These are phyloP conservation scores for Colletotrichum cuscutae DNA, from an alignment of 2,329 filamentous ascomycete species.

Conservation along the genomic window DNA sequence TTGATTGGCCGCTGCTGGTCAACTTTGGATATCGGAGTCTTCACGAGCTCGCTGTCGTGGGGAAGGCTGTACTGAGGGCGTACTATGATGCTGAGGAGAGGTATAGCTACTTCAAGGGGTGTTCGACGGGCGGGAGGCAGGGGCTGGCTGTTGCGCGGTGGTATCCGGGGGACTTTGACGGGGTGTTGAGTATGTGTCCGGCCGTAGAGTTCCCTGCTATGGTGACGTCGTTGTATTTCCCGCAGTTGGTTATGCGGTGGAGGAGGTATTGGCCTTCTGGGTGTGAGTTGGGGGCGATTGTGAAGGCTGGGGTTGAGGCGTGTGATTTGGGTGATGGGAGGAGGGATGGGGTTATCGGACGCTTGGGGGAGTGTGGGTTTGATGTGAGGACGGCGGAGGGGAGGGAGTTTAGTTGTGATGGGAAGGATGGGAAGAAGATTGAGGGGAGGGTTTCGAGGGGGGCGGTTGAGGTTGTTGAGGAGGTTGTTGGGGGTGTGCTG, in stretches of 20 bases:
- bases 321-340: conserved; percentile 61
- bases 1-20: background rate
- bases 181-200: conserved; percentile 60
- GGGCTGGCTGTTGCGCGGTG: conserved; percentile 63
- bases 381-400: conserved; percentile 35
- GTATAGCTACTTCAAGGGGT: conserved; percentile 65
- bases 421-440: conserved; percentile 38
- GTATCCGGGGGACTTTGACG: conserved; percentile 69
- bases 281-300: conserved; percentile 47
- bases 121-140: conserved; percentile 69
- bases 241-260: conserved; percentile 9
- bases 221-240: background rate
- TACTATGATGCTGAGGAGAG: conserved; percentile 56
- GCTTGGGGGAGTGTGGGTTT: conserved; percentile 14
- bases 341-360: conserved; percentile 54
- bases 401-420: conserved; percentile 15
- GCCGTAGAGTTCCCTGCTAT: conserved; percentile 45
- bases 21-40: conserved; percentile 16
- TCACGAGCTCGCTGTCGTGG: conserved; percentile 52
- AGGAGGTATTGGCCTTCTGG: background rate
- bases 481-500: background rate
- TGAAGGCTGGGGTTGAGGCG: conserved; percentile 42
- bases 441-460: background rate
- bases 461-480: conserved; percentile 28
- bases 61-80: conserved; percentile 56